Base-by-base conservation (phyloP, 768 basidiomycete species). In the Megacollybia marginata region DNA sequence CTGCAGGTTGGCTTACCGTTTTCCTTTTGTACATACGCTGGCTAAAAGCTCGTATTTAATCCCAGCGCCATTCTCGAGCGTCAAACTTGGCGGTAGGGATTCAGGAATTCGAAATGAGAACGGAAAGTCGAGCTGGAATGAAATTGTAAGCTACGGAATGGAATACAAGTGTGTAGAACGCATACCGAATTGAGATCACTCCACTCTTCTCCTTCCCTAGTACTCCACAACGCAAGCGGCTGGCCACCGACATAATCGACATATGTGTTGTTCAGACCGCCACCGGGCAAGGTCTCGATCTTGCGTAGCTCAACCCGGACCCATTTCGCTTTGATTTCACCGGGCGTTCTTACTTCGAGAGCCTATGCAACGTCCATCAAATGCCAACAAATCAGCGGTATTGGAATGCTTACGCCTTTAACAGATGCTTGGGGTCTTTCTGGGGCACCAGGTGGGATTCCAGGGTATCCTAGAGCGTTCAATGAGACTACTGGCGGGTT, bases 61-160 rank as follows among this genome's bases (percentile, higher is more conserved):
- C 4, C 91, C 90, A 52, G 86, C 86, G 58, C 79, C 78, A 62
- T 78, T 83, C 50, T 91, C 87, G 50, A 96, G 72, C 5, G 85
- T 79, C 51, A 92, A 79, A 36, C 78, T 88, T 13, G 93, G 91
- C 2, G 94, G 93, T 52, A 92, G 85, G 9, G 89, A 88, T 65
- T 94, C 92, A 0, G 94, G 94, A 58, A 97, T 84, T 20, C 92
- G 86, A 46, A 97, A 88, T 50, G 82, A 80, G 63, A 97, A 97
- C 4, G 86, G 84, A 55, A 90, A 85, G 69, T 93, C 92, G 76
- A 83, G 82, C 89, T 93, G 55, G 46, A 54, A 38, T 36, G 32
- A 48, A 12, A 23, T 18, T 31, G 20, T 44, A 33, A 28, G 34
- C 18, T 43, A 5, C 35, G 46, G 52, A 16, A 54, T 44, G 43